A percentile compares a stretch with the other conserved stretches of the same genome.
phyloP scores from a whole-genome alignment of 1,284 basidiomycete species.

The Volvariella volvacea region DNA sequence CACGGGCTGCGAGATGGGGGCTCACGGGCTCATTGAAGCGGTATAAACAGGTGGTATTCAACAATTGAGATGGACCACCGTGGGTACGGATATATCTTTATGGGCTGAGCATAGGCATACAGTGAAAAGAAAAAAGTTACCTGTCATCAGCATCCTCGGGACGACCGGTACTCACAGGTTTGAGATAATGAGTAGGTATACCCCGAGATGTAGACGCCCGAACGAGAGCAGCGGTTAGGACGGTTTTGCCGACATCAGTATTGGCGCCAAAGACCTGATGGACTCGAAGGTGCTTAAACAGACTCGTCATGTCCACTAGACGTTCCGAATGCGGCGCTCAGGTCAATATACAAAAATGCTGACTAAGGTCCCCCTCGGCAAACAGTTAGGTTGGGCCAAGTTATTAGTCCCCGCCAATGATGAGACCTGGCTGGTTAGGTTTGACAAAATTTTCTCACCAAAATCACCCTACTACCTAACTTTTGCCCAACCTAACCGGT shows the following conservation, averaged over 20 bases:
- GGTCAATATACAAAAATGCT: too few species aligned
- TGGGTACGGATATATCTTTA: conserved; percentile 67
- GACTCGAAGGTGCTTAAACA: conserved; percentile 75
- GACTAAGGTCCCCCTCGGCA: too few species aligned
- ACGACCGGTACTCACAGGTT: conserved; percentile 87
- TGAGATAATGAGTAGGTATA: conserved; percentile 72
- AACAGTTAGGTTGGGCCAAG: too few species aligned
- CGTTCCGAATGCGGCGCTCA: too few species aligned
- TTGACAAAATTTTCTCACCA: too few species aligned
- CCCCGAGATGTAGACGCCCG: conserved; percentile 58
- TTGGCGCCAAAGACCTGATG: conserved; percentile 91
- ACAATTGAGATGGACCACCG: conserved; percentile 34
- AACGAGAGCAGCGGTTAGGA: conserved; percentile 79
- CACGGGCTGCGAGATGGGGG: conserved; percentile 82
- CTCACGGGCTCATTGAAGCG: conserved; percentile 87
- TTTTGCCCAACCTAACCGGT: too few species aligned
- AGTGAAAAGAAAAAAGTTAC: conserved; percentile 36
- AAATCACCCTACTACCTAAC: too few species aligned
- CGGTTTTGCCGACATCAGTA: conserved; percentile 90
- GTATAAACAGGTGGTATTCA: conserved; percentile 74
- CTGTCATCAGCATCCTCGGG: conserved; percentile 75
- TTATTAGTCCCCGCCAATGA: too few species aligned
- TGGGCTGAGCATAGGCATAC: not conserved
- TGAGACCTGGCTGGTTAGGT: too few species aligned
- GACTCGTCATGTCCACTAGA: conserved; percentile 31